These are phyloP conservation scores for Babesia bovis DNA, from an alignment of 169 alveolate species.

Conservation along the genomic window DNA sequence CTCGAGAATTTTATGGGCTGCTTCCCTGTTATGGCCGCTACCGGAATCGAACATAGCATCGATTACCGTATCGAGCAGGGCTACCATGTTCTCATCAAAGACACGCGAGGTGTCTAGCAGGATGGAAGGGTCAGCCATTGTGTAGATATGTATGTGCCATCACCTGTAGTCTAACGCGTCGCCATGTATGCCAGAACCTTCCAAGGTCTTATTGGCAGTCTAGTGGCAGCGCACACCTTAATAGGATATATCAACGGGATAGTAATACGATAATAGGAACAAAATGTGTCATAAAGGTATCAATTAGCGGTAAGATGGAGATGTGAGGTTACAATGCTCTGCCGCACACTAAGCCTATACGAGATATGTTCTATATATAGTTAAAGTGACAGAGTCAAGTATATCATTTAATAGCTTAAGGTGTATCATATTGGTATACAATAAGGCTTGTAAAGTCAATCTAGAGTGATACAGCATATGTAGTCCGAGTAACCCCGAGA, in stretches of 20 bases:
- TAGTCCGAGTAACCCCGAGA: no score
- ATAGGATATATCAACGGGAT: neutral
- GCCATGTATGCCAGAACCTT: conserved; percentile 5
- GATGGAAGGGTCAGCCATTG: conserved; percentile 73
- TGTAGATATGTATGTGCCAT: neutral
- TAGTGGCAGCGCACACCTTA: neutral
- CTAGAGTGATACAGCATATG: no score
- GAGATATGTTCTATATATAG: no score
- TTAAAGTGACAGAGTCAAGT: no score
- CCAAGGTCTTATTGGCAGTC: conserved; percentile 2
- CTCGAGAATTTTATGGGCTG: conserved; percentile 85
- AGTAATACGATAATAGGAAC: no score
- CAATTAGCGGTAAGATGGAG: no score
- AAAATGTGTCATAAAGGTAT: no score
- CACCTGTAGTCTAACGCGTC: neutral
- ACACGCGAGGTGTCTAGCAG: conserved; percentile 83
- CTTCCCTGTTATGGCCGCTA: conserved; percentile 77
- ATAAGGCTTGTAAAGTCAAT: no score
- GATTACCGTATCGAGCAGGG: conserved; percentile 82
- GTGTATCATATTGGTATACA: no score
- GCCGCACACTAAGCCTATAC: no score
- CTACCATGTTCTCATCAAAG: conserved; percentile 83
- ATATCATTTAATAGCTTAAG: no score
- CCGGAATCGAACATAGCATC: conserved; percentile 85
- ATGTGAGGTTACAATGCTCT: no score